Percentiles rank a stretch among this genome's conserved stretches.
Evolutionary conservation across 305 asterid genomes (phyloP).

Genomic region (Fraxinus latifolia): DNA sequence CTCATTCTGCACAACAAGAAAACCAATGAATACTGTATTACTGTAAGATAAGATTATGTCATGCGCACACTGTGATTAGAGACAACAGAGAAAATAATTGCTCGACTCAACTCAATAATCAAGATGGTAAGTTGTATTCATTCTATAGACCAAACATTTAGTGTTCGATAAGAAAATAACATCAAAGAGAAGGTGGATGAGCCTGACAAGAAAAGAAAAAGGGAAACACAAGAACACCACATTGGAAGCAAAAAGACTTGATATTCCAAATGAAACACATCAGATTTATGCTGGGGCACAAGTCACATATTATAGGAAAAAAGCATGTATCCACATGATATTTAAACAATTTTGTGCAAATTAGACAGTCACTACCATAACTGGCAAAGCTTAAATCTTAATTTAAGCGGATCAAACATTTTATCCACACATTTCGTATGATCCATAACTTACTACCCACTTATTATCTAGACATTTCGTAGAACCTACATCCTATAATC

Average conservation of each 20-base stretch:
- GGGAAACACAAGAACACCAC: neutral
- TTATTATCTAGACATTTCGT: neutral
- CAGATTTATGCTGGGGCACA: neutral
- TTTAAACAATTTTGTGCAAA: neutral
- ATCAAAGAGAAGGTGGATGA: neutral
- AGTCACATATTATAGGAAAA: neutral
- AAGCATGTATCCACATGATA: neutral
- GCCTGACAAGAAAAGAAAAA: neutral
- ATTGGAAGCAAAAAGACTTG: too few species aligned
- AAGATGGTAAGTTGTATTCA: neutral
- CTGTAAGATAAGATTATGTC: neutral
- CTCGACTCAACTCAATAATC: neutral
- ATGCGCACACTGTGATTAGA: neutral
- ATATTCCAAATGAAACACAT: neutral
- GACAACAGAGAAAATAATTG: neutral
- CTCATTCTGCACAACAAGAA: slow-evolving; percentile 48
- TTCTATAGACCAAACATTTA: neutral
- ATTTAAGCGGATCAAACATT: neutral
- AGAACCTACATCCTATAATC: neutral
- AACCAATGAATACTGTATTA: neutral
- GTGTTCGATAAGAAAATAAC: neutral
- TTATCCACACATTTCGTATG: neutral
- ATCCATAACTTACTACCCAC: neutral
- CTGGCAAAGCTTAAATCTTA: neutral
- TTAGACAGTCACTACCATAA: neutral